Conservation (phyloP, 106 monocot species). For the Chionographis japonica region DNA sequence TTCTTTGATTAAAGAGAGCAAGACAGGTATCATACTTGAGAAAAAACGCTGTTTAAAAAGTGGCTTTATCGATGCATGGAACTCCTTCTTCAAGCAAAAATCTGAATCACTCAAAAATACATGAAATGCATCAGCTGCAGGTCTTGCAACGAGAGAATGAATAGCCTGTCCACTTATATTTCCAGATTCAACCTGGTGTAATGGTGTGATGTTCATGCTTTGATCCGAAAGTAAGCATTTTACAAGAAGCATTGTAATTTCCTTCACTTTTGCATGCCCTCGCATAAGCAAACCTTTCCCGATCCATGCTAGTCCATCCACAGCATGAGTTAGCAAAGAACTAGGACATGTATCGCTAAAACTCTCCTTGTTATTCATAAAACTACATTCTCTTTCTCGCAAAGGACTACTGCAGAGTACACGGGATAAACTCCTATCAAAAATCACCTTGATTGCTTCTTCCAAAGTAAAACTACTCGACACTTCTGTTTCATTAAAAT, state of each 20-base stretch:
- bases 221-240: constrained; percentile 46
- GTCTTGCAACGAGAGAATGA: constrained; percentile 30
- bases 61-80: constrained; percentile 76
- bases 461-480: constrained; percentile 34
- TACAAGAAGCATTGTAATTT: constrained; percentile 55
- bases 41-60: constrained; percentile 85
- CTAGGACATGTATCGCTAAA: neutral
- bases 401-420: constrained; percentile 10
- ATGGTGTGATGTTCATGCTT: constrained; percentile 2
- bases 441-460: constrained; percentile 41
- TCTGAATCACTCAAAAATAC: constrained; percentile 84
- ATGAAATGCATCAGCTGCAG: constrained; percentile 84
- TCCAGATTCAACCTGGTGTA: constrained; percentile 7
- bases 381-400: constrained; percentile 2
- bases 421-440: constrained; percentile 27
- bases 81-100: constrained; percentile 64
- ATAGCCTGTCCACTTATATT: constrained; percentile 13
- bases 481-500: constrained; percentile 16
- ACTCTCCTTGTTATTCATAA: constrained; percentile 3
- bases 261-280: constrained; percentile 83
- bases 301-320: constrained; percentile 84
- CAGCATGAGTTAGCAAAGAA: constrained; percentile 21
- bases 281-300: constrained; percentile 93
- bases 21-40: constrained; percentile 56
- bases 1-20: constrained; percentile 66